Evolutionary conservation across 1,284 basidiomycete species (phyloP).

Genomic region (Apiotrichum porosum): DNA sequence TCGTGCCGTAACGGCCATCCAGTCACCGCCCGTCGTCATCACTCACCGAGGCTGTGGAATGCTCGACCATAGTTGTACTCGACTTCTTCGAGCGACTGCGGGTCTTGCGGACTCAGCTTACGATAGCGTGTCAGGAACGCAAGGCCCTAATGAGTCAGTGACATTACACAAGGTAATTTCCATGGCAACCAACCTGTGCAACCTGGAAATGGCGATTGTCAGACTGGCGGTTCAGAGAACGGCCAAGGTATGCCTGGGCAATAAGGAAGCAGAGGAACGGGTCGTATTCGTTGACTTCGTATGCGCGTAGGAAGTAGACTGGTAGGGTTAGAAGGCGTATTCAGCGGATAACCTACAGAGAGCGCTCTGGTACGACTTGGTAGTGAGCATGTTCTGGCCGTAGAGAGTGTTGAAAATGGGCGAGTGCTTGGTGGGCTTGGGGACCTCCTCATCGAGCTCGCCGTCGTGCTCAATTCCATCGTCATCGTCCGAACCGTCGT

Average conservation of each 20-base stretch:
- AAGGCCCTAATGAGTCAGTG: constrained; percentile 57
- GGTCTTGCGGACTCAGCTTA: constrained; percentile 51
- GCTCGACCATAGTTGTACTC: constrained; percentile 88
- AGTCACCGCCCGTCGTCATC: neutral
- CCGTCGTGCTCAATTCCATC: constrained; percentile 7
- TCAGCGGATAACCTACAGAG: constrained; percentile 61
- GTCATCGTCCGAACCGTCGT: constrained; percentile 16
- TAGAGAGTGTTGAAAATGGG: constrained; percentile 75
- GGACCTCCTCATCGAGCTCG: constrained; percentile 3
- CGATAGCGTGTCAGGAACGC: constrained; percentile 77
- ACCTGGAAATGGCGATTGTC: constrained; percentile 85
- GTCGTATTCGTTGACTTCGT: constrained; percentile 75
- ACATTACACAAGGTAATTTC: neutral
- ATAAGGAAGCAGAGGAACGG: constrained; percentile 78
- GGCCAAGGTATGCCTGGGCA: constrained; percentile 75
- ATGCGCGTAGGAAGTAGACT: constrained; percentile 87
- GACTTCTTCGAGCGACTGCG: constrained; percentile 60
- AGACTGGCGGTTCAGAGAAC: constrained; percentile 86
- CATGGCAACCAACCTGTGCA: constrained; percentile 57
- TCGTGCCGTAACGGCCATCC: too few relatives aligned
- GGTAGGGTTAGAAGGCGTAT: neutral
- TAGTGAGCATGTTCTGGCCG: constrained; percentile 75
- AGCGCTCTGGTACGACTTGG: constrained; percentile 83
- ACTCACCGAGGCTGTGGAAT: constrained; percentile 81
- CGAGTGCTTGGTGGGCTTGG: constrained; percentile 63